Conservation (phyloP, 805 yeast genomes). For the Sugiyamaella lignohabitans region DNA sequence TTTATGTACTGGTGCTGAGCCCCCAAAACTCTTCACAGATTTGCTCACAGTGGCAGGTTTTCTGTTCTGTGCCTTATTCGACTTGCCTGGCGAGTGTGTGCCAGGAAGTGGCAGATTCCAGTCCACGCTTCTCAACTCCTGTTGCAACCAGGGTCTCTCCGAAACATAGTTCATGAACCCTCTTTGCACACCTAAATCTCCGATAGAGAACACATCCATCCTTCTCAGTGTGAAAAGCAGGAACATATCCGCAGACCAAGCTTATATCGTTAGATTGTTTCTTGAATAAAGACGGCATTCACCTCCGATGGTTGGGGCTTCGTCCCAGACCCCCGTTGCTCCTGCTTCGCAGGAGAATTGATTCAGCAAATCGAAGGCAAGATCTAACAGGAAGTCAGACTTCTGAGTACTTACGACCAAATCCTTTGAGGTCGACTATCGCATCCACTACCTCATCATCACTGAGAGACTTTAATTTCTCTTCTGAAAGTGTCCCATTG, state of each 20-base stretch:
- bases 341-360: too few relatives aligned
- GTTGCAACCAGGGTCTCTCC: constrained; percentile 33
- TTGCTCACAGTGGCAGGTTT: constrained; percentile 32
- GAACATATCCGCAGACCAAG: constrained; percentile 90
- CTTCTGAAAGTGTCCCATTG: constrained; percentile 25
- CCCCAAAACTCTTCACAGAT: constrained; percentile 34
- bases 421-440: constrained; percentile 29
- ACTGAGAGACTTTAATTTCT: constrained; percentile 16
- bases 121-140: constrained; percentile 31
- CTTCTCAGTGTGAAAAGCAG: constrained; percentile 60
- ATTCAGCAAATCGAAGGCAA: not conserved
- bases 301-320: too few relatives aligned
- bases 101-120: constrained; percentile 22
- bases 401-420: constrained; percentile 24
- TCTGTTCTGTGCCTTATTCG: constrained; percentile 30
- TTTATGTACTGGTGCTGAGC: constrained; percentile 33
- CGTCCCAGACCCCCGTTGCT: too few relatives aligned
- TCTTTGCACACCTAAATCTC: constrained; percentile 79
- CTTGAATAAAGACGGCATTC: too few relatives aligned
- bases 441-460: constrained; percentile 32
- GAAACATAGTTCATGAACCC: constrained; percentile 65
- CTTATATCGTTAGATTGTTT: not conserved
- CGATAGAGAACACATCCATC: constrained; percentile 64
- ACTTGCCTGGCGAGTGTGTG: constrained; percentile 27
- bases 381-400: not conserved